phyloP scores from a whole-genome alignment of 768 basidiomycete genomes.

The Lentinula sp. region DNA sequence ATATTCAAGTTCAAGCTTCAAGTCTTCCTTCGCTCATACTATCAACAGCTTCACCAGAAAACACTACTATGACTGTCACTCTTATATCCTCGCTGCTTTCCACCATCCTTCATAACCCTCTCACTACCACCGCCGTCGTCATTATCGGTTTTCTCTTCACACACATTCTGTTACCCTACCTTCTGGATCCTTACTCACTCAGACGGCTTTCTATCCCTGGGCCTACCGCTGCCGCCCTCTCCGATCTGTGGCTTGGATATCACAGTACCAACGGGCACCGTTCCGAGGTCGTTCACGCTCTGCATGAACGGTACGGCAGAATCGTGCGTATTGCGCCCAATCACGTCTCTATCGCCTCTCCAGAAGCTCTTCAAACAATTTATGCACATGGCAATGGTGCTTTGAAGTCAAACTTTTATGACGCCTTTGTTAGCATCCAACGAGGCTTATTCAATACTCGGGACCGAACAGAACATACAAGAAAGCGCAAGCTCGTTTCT shows the following conservation, averaged over 20 bases:
- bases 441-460: conserved; percentile 78
- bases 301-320: conserved; percentile 74
- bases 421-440: conserved; percentile 70
- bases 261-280: conserved; percentile 65
- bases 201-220: conserved; percentile 50
- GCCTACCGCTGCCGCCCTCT: conserved; percentile 64
- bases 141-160: neutral
- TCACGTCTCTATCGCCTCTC: conserved; percentile 72
- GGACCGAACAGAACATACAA: conserved; percentile 69
- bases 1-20: neutral
- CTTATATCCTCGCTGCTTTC: neutral
- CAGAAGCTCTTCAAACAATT: conserved; percentile 66
- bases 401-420: conserved; percentile 73
- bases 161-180: neutral
- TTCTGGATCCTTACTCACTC: neutral
- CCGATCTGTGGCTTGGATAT: conserved; percentile 68
- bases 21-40: neutral
- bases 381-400: conserved; percentile 86
- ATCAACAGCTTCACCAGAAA: neutral
- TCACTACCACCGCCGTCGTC: neutral
- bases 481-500: conserved; percentile 89
- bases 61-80: neutral
- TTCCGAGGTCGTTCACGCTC: conserved; percentile 64
- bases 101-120: neutral
- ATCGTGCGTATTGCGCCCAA: conserved; percentile 71